Evolutionary conservation across 139 green algal species (phyloP), one percentile per base, ranked within the genome.

Genomic region (Yamagishiella unicocca): DNA sequence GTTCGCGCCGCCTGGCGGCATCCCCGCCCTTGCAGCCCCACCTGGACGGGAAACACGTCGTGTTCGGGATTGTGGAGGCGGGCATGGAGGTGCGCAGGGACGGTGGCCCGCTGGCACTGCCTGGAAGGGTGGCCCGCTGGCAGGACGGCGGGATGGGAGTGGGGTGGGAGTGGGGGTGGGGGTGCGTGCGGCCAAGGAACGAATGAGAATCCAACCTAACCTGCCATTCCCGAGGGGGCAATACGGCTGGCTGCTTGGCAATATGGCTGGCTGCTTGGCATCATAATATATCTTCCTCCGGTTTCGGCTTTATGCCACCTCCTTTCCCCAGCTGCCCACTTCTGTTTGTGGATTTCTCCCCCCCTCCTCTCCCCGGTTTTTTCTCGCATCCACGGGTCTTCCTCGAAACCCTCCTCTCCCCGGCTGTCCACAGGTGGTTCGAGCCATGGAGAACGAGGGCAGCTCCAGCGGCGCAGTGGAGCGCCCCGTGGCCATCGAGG

Each of bases 1-100:
- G 6, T 71, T 19, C 58, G 19, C 24, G 17, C 22, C n/a, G 17
- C 58, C 58, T 67, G 19, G 6, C 22, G 58, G 6, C 14, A 31
- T 22, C 58, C 58, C 58, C 24, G 27, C n/a, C 62, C 62, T 17
- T 53, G 21, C 81, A 87, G 50, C 90, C 92, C 21, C 92, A 95
- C 81, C 82, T 95, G 68, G 89, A 95, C 37, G 92, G 92, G 50
- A 92, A 92, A 54, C 90, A 93, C 38, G 90, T 93, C 0, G 90
- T 93, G 61, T 93, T 91, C 76, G 90, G 90, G 1, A 80, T 71
- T 27, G 78, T 85, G 70, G 66, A 87, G 38, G 72, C 45, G 50
- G 61, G 53, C n/a, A 72, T 85, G 80, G 43, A 77, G 87, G 54
- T 87, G 50, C 2, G 70, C 5, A n/a, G n/a, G 27, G 33, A 9